Evolutionary conservation across 2,329 filamentous ascomycete species (phyloP).

Genomic region (Penicillium sp.): DNA sequence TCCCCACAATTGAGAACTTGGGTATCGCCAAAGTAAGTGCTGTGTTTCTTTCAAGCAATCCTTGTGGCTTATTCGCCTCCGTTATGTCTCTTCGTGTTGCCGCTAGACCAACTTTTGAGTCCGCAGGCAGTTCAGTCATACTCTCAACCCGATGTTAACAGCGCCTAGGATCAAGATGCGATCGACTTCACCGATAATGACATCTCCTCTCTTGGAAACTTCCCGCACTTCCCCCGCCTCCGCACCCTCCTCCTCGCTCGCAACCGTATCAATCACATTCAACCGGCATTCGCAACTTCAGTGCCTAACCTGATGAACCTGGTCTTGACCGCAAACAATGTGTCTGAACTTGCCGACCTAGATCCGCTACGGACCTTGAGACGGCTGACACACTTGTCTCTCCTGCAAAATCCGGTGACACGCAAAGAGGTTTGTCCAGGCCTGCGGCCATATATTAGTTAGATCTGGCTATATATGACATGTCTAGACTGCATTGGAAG

Average conservation of each 20-base stretch:
- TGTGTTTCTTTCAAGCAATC: background rate
- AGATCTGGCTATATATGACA: background rate
- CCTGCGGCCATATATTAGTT: background rate
- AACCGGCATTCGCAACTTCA: slow-evolving; percentile 68
- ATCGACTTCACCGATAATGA: slow-evolving; percentile 99
- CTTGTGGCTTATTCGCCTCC: background rate
- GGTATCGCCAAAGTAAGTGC: slow-evolving; percentile 81
- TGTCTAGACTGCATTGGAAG: background rate
- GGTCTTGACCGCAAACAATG: slow-evolving; percentile 76
- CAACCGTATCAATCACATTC: slow-evolving; percentile 82
- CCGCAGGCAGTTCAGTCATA: background rate
- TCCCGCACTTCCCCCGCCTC: slow-evolving; percentile 84
- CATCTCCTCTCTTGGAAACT: slow-evolving; percentile 83
- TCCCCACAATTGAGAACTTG: slow-evolving; percentile 95
- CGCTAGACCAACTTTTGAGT: background rate
- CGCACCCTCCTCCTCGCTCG: slow-evolving; percentile 83
- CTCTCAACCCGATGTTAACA: slow-evolving; percentile 3
- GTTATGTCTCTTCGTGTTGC: slow-evolving; percentile 2
- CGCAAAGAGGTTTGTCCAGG: slow-evolving; percentile 74
- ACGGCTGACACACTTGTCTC: slow-evolving; percentile 72
- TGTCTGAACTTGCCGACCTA: slow-evolving; percentile 81
- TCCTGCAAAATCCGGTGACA: slow-evolving; percentile 84
- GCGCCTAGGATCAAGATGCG: slow-evolving; percentile 81
- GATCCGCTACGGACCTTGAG: slow-evolving; percentile 70
- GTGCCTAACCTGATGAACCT: slow-evolving; percentile 80